Evolutionary conservation across 176 grass and related monocot genomes (phyloP).

Genomic region (Dactylis glomerata): DNA sequence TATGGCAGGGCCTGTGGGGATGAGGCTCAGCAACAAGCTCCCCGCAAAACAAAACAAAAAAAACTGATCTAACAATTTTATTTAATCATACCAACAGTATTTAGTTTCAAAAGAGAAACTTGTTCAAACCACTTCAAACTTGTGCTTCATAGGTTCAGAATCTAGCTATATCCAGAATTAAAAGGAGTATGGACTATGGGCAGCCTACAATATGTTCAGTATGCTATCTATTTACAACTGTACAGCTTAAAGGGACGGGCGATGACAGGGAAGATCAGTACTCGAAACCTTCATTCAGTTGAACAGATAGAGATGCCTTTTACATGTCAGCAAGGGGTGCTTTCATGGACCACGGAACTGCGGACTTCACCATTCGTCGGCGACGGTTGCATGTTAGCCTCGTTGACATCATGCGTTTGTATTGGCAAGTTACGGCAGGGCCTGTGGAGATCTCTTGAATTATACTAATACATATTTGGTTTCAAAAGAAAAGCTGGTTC

Average conservation of each 20-base stretch:
- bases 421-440: background rate
- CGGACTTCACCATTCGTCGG: constrained; percentile 60
- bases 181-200: background rate
- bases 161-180: background rate
- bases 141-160: background rate
- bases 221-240: constrained; percentile 22
- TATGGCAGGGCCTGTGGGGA: background rate
- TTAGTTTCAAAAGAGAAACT: background rate
- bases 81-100: background rate
- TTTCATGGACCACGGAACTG: constrained; percentile 59
- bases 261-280: constrained; percentile 22
- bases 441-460: background rate
- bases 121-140: background rate
- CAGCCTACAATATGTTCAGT: constrained; percentile 45
- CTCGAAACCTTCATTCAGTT: constrained; percentile 69
- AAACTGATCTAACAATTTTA: background rate
- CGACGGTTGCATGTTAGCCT: background rate
- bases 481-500: background rate
- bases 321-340: constrained; percentile 54
- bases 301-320: constrained; percentile 63
- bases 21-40: background rate
- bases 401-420: background rate
- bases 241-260: background rate
- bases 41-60: too few relatives aligned
- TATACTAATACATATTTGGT: background rate